phyloP scores from a whole-genome alignment of 805 yeast genomes.

The Candida maris region DNA sequence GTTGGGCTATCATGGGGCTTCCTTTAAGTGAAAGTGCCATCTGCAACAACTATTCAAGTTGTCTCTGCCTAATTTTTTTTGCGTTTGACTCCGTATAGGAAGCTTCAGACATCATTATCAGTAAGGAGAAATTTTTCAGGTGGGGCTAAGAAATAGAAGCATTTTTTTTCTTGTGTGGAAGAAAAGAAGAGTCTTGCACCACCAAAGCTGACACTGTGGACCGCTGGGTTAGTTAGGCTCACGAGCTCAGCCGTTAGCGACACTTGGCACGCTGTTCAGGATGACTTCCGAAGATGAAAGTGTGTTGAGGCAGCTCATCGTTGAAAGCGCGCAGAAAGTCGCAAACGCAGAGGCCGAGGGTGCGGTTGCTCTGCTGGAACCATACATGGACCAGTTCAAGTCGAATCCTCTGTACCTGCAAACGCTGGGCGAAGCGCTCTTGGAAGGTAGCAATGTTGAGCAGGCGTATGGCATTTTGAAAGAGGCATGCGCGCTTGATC shows the following conservation, averaged over 20 bases:
- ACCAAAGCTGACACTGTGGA: no score
- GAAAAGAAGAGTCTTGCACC: no score
- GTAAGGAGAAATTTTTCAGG: no score
- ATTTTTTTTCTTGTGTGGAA: no score
- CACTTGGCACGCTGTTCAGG: background rate
- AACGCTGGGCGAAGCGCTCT: slow-evolving; percentile 67
- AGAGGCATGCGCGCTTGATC: slow-evolving; percentile 65
- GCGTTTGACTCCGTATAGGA: no score
- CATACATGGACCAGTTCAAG: slow-evolving; percentile 33
- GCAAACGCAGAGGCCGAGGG: slow-evolving; percentile 49
- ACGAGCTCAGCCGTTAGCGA: no score
- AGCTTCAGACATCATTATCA: no score
- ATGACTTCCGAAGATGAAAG: slow-evolving; percentile 8
- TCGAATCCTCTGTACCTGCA: slow-evolving; percentile 47
- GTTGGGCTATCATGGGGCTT: no score
- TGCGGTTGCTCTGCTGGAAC: slow-evolving; percentile 48
- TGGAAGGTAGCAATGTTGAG: slow-evolving; percentile 79
- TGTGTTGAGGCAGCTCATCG: slow-evolving; percentile 7
- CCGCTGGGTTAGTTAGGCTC: no score
- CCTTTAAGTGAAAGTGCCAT: background rate
- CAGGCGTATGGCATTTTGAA: slow-evolving; percentile 63
- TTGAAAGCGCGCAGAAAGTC: slow-evolving; percentile 35
- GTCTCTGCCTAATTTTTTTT: slow-evolving; percentile 1
- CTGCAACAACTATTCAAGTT: background rate
- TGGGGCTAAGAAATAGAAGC: no score